Evolutionary conservation across 495 filamentous ascomycete species (phyloP), one percentile per base, ranked within the genome.

Genomic region (Neurospora sp.): DNA sequence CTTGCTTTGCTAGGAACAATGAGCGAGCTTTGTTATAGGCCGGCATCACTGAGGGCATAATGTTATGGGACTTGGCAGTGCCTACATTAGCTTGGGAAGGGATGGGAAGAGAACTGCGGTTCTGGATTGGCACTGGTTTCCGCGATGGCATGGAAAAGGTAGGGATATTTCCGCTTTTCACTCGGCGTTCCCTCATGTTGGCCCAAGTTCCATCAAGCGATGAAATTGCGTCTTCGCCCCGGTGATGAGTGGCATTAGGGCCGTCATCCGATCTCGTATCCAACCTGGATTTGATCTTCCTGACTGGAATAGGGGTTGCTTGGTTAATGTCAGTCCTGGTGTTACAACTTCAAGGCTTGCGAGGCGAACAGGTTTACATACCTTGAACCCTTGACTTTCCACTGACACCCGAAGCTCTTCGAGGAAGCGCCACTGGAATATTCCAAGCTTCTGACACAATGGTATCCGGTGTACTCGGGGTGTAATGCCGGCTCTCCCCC

Each of bases 1-100:
- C 78, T 68, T 85, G 82, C 73, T 83, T 84, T 9, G 78, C 78
- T 7, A 80, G 73, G 44, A 81, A 78, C 9, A 81, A 70, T 42
- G 75, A 70, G 71, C 72, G 38, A 14, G 78, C 74, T 61, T 6
- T 70, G 74, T 69, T 75, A 74, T 69, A 59, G 22, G 53, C 41
- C 4, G 22, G 40, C 37, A 37, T 45, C 18, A 9, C n/a, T 16
- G 20, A 42, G 3, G 18, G 16, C 14, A 35, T 35, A 3, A 65
- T 8, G 27, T 35, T 65, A 9, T 65, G 31, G 14, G 27, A 27
- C 9, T 9, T 18, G 7, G 20, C 8, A 39, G 9, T 35, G 48
- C 65, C 3, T 68, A 4, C 18, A 68, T 40, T 39, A 22, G 35
- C 14, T 39, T 69, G 69, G 22, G 27, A 18, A 16, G 48, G 48